Conservation (phyloP, 768 basidiomycete genomes). For the Rhizopogon vulgaris region DNA sequence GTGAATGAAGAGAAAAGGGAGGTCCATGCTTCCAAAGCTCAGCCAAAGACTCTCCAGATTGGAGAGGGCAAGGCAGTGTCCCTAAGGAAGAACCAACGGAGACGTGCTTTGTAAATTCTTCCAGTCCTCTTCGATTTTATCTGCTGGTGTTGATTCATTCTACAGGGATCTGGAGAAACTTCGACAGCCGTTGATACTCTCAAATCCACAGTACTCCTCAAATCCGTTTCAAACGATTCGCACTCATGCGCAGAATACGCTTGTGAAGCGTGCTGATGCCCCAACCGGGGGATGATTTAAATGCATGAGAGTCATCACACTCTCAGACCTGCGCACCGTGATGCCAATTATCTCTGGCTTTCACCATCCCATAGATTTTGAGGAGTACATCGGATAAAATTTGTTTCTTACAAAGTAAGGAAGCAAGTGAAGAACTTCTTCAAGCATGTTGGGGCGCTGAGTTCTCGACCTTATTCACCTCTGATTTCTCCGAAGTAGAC, state of each 20-base stretch:
- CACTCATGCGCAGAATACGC: slow-evolving; percentile 73
- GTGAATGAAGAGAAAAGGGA: slow-evolving; percentile 13
- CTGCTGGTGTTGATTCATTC: not conserved
- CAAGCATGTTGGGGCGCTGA: no score
- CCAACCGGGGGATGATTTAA: not conserved
- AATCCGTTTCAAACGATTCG: slow-evolving; percentile 78
- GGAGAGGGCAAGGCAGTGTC: slow-evolving; percentile 58
- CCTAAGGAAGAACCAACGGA: slow-evolving; percentile 59
- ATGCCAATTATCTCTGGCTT: not conserved
- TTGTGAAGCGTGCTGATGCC: slow-evolving; percentile 42
- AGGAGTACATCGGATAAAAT: not conserved
- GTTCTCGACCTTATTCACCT: no score
- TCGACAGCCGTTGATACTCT: slow-evolving; percentile 63
- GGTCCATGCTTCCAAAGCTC: slow-evolving; percentile 7
- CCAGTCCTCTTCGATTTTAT: slow-evolving; percentile 3
- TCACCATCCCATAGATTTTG: not conserved
- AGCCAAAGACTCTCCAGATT: slow-evolving; percentile 46
- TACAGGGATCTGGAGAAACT: slow-evolving; percentile 59
- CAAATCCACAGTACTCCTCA: slow-evolving; percentile 55
- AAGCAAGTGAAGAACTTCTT: not conserved
- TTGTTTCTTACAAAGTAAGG: not conserved
- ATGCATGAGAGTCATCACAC: not conserved
- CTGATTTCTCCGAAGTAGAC: no score
- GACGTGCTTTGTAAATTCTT: slow-evolving; percentile 55
- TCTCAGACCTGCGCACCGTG: not conserved